Base-by-base conservation (phyloP, 2,329 filamentous ascomycete genomes). In the Aspergillus carbonarius region DNA sequence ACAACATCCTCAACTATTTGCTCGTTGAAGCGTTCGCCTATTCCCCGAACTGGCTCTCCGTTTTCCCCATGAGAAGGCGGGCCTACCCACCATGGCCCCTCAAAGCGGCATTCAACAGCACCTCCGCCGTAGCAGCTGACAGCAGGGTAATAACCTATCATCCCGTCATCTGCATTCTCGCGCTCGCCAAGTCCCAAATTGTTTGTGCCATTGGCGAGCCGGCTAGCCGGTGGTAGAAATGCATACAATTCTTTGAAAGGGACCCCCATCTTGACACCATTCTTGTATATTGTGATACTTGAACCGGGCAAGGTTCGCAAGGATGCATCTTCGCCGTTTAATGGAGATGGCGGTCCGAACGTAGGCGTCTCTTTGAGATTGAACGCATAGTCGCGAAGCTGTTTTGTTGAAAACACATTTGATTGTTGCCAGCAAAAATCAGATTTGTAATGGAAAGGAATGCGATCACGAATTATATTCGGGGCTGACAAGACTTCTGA, bases 1-100 rank as follows among this genome's bases (percentile, higher is more conserved):
- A 96, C 84, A 23, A 97, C 82, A 69, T 99, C 95, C 77, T 99
- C 95, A 13, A 89, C 92, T 61, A 99, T 93, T 78, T 98, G 93
- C 72, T 99, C 93, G 59, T 87, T 86, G 75, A 92, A 98, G 32
- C 95, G 85, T 61, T 96, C 90, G 7, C 86, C 84, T 20, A 96
- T 80, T 0, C 90, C 81, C 34, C 85, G 82, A 18, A 74, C 68
- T 30, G 76, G 74, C 46, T 74, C 73, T n/a, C 77, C 72, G 32
- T 76, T 78, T 50, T 82, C 80, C 5, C 66, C 65, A 10, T 78
- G 60, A 18, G 82, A 84, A 3, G 86, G 82, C 0, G 93, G 93
- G 15, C 92, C 91, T 71, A 82, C 90, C 92, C 93, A 97, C 79
- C 96, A 98, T 32, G 95, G 83, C 0, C 92, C 92, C 1, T 95